Conservation (phyloP, 768 basidiomycete genomes). For the Mycena alexandri region DNA sequence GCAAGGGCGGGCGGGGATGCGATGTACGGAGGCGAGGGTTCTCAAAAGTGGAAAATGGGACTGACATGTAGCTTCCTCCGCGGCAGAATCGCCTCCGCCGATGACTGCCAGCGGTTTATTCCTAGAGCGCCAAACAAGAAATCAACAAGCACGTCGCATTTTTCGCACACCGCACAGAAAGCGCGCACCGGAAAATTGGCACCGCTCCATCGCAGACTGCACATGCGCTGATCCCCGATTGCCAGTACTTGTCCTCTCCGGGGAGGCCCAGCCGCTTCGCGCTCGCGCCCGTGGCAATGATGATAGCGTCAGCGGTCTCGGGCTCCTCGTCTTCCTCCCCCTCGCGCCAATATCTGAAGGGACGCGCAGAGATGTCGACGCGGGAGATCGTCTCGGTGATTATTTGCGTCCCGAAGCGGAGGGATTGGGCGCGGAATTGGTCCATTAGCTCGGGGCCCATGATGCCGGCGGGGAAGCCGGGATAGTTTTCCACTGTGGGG, state of each 20-base stretch:
- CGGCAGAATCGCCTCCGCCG: slow-evolving; percentile 98
- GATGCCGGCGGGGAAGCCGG: slow-evolving; percentile 95
- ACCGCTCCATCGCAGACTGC: slow-evolving; percentile 99
- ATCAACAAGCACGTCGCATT: not conserved
- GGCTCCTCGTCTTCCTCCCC: slow-evolving; percentile 83
- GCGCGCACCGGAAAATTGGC: slow-evolving; percentile 88
- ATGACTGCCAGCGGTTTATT: slow-evolving; percentile 98
- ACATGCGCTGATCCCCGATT: slow-evolving; percentile 97
- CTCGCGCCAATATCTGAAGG: slow-evolving; percentile 99
- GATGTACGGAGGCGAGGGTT: not conserved
- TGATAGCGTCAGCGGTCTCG: slow-evolving; percentile 93
- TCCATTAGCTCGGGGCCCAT: slow-evolving; percentile 98
- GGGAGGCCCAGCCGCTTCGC: slow-evolving; percentile 92
- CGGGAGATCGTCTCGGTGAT: slow-evolving; percentile 98
- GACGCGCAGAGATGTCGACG: slow-evolving; percentile 92
- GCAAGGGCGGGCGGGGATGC: slow-evolving; percentile 12
- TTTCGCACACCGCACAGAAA: too few relatives aligned
- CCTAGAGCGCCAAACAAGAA: slow-evolving; percentile 49
- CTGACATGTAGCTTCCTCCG: slow-evolving; percentile 97
- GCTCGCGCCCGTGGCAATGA: slow-evolving; percentile 97
- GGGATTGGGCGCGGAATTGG: slow-evolving; percentile 96
- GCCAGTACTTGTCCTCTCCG: slow-evolving; percentile 97
- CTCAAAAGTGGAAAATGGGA: slow-evolving; percentile 26
- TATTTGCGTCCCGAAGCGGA: slow-evolving; percentile 93
- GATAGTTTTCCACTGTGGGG: slow-evolving; percentile 89